Base-by-base conservation (phyloP, 164 flowering plant species). In the Hamamelis virginiana region DNA sequence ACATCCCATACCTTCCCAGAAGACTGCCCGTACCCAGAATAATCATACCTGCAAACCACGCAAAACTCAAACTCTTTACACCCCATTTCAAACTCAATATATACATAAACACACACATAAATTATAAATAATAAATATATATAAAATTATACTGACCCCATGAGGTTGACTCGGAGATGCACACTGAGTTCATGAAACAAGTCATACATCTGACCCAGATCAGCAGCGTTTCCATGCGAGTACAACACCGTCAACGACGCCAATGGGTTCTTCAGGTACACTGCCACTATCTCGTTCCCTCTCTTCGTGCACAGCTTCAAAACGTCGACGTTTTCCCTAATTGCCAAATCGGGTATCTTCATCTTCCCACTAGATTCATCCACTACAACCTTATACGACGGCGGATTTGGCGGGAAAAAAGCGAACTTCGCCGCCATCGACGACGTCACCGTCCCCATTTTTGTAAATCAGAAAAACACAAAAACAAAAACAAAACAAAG, bases 171-270 rank as follows among this genome's bases (percentile, higher is more conserved):
- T 16, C 85, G 77, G 22, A 93, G 90, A 74, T 89, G 93, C 66
- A 77, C 38, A 74, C 94, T 88, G 72, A 93, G 98, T 71, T 89
- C 96, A 15, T 64, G 25, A 67, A 91, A 89, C 47, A 93, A 79
- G 69, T 89, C 94, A 70, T 75, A 91, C 90, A 93, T 88, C 85
- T 93, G 98, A 8, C 98, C 97, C 56, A 93, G 73, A 89, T 93
- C 98, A 64, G 95, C 91, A 0, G 98, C 98, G 74, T 92, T 92
- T 4, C 98, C 98, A 65, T 92, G 98, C 12, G 98, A 91, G 64
- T 91, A 91, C 46, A 93, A 72, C 64, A 91, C 28, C 19, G 98
- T 93, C 50, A 91, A 67, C 67, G 74, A 59, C 44, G 98, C 97
- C 56, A 78, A 41, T 9, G 89, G 89, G 61, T 93, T 88, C 83